Evolutionary conservation across 176 grass and related monocot genomes (phyloP), one percentile per base, ranked within the genome.

Genomic region (Oryza meyeriana): DNA sequence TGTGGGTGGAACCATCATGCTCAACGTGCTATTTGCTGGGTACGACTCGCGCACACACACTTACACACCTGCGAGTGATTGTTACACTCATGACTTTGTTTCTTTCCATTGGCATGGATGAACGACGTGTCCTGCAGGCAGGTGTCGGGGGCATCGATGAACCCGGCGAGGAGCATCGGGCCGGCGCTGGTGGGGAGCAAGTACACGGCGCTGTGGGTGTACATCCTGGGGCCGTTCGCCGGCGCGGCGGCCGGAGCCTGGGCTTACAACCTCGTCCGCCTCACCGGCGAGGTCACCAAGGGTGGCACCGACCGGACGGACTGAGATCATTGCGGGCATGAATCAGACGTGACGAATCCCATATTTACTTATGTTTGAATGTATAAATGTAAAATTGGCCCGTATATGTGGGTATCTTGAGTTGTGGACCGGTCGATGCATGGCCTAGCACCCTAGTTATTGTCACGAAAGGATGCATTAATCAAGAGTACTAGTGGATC

Each of bases 131-230:
- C 6, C 6, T 22, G 50, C 50, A 97, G 92, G 66, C 85, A 87
- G 26, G 85, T 98, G 80, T 90, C 96, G 1, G 91, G 96, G 33
- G 90, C 89, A 13, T 98, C 90, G 24, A 98, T 93, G 96, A 98
- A 98, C 67, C 93, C 90, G 10, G 93, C 80, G 12, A 87, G 92
- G 62, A 95, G 78, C 63, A 38, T 98, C 10, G 96, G 89, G 41
- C 91, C 91, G 10, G 93, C 90, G 62, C 38, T 95, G 24, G 83
- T 93, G 33, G 71, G 27, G 12, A 75, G 72, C 88, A 84, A 69
- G 45, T 98, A 81, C 82, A 73, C 0, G 69, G 69, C 81, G 1
- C 90, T 98, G 18, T 93, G 96, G 96, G 90, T 98, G 67, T 98
- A 95, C 87, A 91, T 98, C 73, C 77, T 91, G 1, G 93, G 93